Percentiles rank a stretch among this genome's conserved stretches.
phyloP scores from a whole-genome alignment of 371 early-diverging fungal genomes.

The Rhizopus sp. region DNA sequence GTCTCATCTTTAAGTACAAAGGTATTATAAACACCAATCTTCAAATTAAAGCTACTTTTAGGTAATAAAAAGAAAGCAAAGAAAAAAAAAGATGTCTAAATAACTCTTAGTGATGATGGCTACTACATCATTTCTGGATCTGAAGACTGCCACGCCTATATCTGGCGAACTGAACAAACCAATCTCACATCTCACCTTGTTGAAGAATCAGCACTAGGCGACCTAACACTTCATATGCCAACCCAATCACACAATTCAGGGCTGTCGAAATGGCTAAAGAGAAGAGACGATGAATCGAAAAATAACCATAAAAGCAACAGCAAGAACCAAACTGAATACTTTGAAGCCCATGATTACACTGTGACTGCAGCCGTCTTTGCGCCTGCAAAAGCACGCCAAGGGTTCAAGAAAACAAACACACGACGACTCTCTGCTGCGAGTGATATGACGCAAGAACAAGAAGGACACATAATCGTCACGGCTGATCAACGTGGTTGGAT shows the following conservation, averaged over 20 bases:
- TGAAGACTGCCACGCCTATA: conserved; percentile 73
- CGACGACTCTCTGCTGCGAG: conserved; percentile 17
- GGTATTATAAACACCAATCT: conserved; percentile 70
- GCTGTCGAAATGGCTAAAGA: conserved; percentile 27
- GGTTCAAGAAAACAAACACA: conserved; percentile 36
- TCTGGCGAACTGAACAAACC: conserved; percentile 69
- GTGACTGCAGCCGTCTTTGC: conserved; percentile 67
- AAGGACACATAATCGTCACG: conserved; percentile 63
- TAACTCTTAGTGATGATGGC: conserved; percentile 63
- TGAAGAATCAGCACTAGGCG: conserved; percentile 13
- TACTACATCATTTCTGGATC: conserved; percentile 80
- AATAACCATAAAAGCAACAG: conserved; percentile 21
- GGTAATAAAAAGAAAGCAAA: conserved; percentile 32
- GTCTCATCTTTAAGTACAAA: conserved; percentile 74
- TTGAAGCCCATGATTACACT: conserved; percentile 51
- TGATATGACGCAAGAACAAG: conserved; percentile 23
- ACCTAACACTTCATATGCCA: conserved; percentile 1
- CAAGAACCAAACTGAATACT: conserved; percentile 35
- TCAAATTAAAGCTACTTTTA: conserved; percentile 76
- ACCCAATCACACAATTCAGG: conserved; percentile 11
- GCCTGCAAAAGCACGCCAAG: conserved; percentile 57
- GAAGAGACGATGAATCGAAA: conserved; percentile 9
- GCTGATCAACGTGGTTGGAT: conserved; percentile 61
- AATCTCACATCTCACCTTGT: conserved; percentile 16
- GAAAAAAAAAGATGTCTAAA: not conserved